Base-by-base conservation (phyloP, 2,329 filamentous ascomycete genomes). In the Fusarium goolgardi region DNA sequence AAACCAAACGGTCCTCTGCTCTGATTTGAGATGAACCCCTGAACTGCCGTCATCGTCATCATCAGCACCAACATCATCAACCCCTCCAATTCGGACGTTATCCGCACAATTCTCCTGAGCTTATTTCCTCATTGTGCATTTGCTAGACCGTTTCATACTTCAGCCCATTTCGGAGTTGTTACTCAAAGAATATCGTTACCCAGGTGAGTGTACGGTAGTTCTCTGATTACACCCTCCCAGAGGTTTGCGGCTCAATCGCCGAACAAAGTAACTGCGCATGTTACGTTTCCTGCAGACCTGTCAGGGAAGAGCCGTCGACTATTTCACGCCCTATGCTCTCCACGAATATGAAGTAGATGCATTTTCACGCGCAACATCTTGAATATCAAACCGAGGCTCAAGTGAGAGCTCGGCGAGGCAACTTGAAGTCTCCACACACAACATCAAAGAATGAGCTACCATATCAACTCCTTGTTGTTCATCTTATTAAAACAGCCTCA, bases 61-160 rank as follows among this genome's bases (percentile, higher is more conserved):
- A 41, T 41, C 53, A 60, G 35, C 65, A 55, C 27, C 51, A 60
- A 16, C 53, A 67, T 45, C 63, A 39, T 16, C 49, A 62, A 27
- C 47, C 57, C 54, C 57, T 69, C 59, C 53, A 59, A 46, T 49
- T 73, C 70, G 70, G 70, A 37, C 70, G 63, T 50, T 56, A 70
- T 73, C 70, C 70, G 68, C 59, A 54, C 63, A 51, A 49, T 31
- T 31, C 52, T 16, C 25, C 20, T 37, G 43, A 34, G 35, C 20
- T 55, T 67, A 49, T 71, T 59, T 55, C 23, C 46, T 46, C 52
- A 51, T 58, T 47, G 45, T 50, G n/a, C 47, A 40, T 16, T 39
- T 29, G 37, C 43, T 62, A 56, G 62, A 40, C 35, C 54, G 52
- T 72, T 64, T 65, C 55, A 54, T 55, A 27, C 49, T 34, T 29